phyloP scores from a whole-genome alignment of 192 early-diverging fungal species.

The Allomyces macrogynus region DNA sequence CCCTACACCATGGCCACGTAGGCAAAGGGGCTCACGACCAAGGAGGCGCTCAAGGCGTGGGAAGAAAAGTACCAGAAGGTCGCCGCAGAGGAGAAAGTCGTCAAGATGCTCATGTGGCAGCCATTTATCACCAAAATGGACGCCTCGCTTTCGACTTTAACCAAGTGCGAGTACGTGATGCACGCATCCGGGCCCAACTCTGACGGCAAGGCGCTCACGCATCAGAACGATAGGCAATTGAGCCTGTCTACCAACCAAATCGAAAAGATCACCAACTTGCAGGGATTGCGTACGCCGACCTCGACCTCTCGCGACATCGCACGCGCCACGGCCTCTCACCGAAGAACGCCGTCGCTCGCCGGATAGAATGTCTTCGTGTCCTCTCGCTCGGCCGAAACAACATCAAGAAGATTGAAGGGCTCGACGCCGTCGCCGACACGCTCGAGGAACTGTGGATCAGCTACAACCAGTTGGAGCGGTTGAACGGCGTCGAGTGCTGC shows the following conservation, averaged over 20 bases:
- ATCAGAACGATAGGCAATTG: constrained; percentile 15
- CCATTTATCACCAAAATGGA: constrained; percentile 36
- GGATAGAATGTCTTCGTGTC: constrained; percentile 14
- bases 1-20: too few relatives aligned
- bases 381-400: constrained; percentile 28
- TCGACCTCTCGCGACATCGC: too few relatives aligned
- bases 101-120: constrained; percentile 23
- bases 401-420: constrained; percentile 36
- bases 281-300: constrained; percentile 14
- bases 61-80: constrained; percentile 20
- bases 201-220: constrained; percentile 1
- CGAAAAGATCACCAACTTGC: constrained; percentile 26
- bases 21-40: constrained; percentile 8
- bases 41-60: constrained; percentile 11
- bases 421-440: constrained; percentile 31
- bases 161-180: constrained; percentile 18
- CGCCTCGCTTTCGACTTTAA: constrained; percentile 19
- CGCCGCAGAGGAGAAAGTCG: constrained; percentile 18
- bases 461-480: constrained; percentile 28
- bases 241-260: constrained; percentile 29
- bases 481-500: constrained; percentile 33
- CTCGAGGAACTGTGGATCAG: constrained; percentile 35
- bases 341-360: too few relatives aligned
- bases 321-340: neutral
- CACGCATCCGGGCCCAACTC: neutral